Percentiles rank a stretch among this genome's conserved stretches.
These are phyloP conservation scores for Alternaria burnsii DNA, from an alignment of 2,329 filamentous ascomycete species.

Conservation along the genomic window DNA sequence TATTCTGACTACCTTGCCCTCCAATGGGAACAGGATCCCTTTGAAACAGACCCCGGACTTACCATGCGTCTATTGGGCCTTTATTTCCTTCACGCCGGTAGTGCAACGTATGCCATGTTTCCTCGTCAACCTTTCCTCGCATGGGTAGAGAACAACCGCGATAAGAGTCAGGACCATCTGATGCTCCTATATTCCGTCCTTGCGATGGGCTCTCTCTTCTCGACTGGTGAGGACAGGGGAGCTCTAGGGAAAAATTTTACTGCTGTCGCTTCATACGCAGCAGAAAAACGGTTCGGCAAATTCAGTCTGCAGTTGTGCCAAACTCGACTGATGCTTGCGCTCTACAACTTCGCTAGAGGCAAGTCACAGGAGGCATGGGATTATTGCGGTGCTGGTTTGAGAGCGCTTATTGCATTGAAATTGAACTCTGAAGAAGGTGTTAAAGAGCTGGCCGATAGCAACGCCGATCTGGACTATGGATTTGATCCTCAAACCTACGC, in stretches of 20 bases:
- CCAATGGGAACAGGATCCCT: slow-evolving; percentile 64
- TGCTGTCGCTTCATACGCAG: slow-evolving; percentile 66
- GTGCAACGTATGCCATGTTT: slow-evolving; percentile 64
- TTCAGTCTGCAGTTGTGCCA: slow-evolving; percentile 72
- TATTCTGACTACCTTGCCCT: slow-evolving; percentile 45
- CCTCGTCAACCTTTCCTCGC: slow-evolving; percentile 62
- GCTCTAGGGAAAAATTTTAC: slow-evolving; percentile 59
- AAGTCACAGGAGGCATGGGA: slow-evolving; percentile 70
- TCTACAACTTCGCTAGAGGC: slow-evolving; percentile 71
- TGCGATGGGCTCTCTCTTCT: slow-evolving; percentile 65
- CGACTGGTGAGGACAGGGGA: slow-evolving; percentile 56
- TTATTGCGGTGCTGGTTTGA: slow-evolving; percentile 68
- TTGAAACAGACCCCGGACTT: slow-evolving; percentile 58
- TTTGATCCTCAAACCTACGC: slow-evolving; percentile 66
- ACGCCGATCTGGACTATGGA: slow-evolving; percentile 62
- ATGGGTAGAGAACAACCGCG: slow-evolving; percentile 61
- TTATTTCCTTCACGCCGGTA: slow-evolving; percentile 67
- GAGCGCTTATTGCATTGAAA: slow-evolving; percentile 66
- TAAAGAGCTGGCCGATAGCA: slow-evolving; percentile 54
- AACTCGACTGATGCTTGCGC: slow-evolving; percentile 69
- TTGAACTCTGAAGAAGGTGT: slow-evolving; percentile 69
- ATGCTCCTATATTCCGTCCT: slow-evolving; percentile 70
- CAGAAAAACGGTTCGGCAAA: slow-evolving; percentile 59
- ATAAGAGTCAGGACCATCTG: slow-evolving; percentile 63
- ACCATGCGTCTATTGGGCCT: slow-evolving; percentile 62